Conservation (phyloP, 1,284 basidiomycete genomes). For the Cutaneotrichosporon arboriforme region DNA sequence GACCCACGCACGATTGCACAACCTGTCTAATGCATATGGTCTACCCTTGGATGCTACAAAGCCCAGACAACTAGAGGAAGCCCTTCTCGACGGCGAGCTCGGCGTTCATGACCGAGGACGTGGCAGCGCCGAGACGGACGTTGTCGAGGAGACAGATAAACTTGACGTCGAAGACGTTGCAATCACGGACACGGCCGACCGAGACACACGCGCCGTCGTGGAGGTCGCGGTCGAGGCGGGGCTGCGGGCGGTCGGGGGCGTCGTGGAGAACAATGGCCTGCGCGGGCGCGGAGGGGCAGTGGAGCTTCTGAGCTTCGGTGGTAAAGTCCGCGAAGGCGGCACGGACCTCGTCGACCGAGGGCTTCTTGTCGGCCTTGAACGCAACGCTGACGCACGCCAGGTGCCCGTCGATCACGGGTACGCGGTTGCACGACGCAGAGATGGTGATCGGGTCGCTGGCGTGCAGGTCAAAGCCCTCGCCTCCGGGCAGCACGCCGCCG, state of each 20-base stretch:
- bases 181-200: constrained; percentile 86
- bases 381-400: constrained; percentile 80
- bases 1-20: too few relatives aligned
- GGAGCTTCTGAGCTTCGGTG: constrained; percentile 70
- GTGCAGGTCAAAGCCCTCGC: constrained; percentile 78
- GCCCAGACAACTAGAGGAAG: constrained; percentile 45
- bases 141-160: constrained; percentile 94
- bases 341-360: constrained; percentile 79
- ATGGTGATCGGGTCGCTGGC: constrained; percentile 69
- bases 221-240: constrained; percentile 82
- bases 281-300: constrained; percentile 78
- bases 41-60: too few relatives aligned
- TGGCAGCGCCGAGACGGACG: constrained; percentile 93
- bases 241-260: constrained; percentile 88
- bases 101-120: constrained; percentile 95
- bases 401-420: constrained; percentile 90
- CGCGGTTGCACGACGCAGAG: constrained; percentile 85
- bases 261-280: constrained; percentile 90
- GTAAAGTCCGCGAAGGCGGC: constrained; percentile 71
- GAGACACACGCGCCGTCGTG: constrained; percentile 88
- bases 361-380: constrained; percentile 68
- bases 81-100: constrained; percentile 88
- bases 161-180: constrained; percentile 88
- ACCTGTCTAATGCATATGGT: too few relatives aligned
- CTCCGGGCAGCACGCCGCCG: constrained; percentile 62